Base-by-base conservation (phyloP, 768 basidiomycete species). In the Boletus subcaerulescens region DNA sequence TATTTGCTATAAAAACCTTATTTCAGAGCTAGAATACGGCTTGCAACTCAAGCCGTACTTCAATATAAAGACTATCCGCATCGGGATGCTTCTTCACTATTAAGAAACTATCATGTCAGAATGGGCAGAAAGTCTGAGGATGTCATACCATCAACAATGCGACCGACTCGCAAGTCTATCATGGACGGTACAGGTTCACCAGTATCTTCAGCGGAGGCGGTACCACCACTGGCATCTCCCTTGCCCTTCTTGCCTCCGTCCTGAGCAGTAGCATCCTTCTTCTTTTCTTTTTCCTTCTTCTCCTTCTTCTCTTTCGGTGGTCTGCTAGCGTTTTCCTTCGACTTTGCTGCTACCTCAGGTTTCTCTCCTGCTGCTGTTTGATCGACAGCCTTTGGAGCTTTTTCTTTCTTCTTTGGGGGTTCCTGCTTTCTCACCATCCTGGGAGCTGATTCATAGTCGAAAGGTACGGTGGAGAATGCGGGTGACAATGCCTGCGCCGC, bases 61-160 rank as follows among this genome's bases (percentile, higher is more conserved):
- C 96, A 57, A 98, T 83, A 67, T 98, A 99, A n/a, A 99, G 80
- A 47, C 92, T 86, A 65, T 98, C 97, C 3, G 97, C 97, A 66
- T 99, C 97, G 15, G 97, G 96, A 68, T 99, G 97, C 65, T 91
- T 92, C 73, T 85, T 86, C 64, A 98, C 96, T 96, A 65, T 60
- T 52, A 26, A 52, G 20, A 44, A 29, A 10, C 36, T 15, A 33
- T 67, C 33, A 60, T n/a, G 38, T 67, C 33, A 59, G 59, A 44
- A 10, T 22, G 32, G n/a, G 31, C 26, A 24, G 22, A 14, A 39
- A 15, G 12, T 24, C 41, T 8, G 15, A 40, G n/a, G 32, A 32
- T 11, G 32, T 72, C 84, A 67, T 62, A 96, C 94, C 84, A 67
- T 97, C 91, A 17, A 98, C 74, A 59, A 98, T 96, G 61, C 84